Evolutionary conservation across 2,329 filamentous ascomycete genomes (phyloP), one percentile per base, ranked within the genome.

Genomic region (Cladosporium sp.): DNA sequence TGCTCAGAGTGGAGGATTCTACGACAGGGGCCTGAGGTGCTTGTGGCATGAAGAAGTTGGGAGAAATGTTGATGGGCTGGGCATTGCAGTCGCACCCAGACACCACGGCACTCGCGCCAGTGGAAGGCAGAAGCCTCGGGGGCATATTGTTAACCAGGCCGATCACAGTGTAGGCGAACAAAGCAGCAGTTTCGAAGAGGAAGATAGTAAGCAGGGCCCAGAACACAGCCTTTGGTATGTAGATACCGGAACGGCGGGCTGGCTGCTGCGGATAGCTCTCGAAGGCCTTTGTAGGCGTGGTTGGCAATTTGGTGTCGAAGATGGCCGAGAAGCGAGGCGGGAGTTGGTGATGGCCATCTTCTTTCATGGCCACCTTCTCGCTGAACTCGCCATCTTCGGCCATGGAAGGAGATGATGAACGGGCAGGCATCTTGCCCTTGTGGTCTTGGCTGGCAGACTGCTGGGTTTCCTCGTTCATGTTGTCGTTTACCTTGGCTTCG

Each of bases 131-230:
- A 39, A 64, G 53, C 8, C 56, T 52, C 12, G 55, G 43, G 13
- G 64, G 64, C 1, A 64, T 52, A 40, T 62, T 67, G 55, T 63
- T 62, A 58, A 67, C 66, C 7, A 69, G 62, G 7, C 65, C 67
- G 30, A 69, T 64, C 27, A 65, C 55, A 4, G 65, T 68, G 57
- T 68, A 69, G 13, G 64, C 60, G 53, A 69, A 68, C 16, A 69
- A 59, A 25, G 65, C 48, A 2, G 59, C 63, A 50, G 62, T 66
- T 49, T 67, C 65, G 52, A 67, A 61, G 43, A 64, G 53, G 11
- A 68, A 55, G 11, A 67, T 58, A 16, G 60, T 41, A 22, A 61
- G 53, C 35, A 69, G 53, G 22, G 66, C 54, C 46, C 64, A 56
- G 55, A 68, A 62, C 29, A 68, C 38, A 15, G 60, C 55, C 43